Evolutionary conservation across 331 rosid genomes (phyloP), one percentile per base, ranked within the genome.

Genomic region (Spiraea crenata): DNA sequence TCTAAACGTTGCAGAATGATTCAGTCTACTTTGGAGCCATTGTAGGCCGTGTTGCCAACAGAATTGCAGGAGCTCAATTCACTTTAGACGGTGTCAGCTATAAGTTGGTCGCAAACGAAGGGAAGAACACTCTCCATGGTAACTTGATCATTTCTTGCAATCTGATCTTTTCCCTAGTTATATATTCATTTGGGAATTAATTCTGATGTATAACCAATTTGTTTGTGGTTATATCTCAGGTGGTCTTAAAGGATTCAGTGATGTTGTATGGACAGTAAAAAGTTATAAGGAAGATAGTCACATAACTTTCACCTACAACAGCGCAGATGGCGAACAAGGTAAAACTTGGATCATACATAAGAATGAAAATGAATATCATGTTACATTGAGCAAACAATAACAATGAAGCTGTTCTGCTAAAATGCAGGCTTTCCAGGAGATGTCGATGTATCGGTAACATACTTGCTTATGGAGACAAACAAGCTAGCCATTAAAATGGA

Each of bases 31-130:
- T 88, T 38, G 95, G 96, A 14, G 83, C 85, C 35, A 66, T 80
- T 51, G 83, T 90, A 65, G 95, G 96, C 10, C 84, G 96, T 5
- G 95, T 88, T 55, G 96, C 90, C 9, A 90, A 88, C 59, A 81
- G 96, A 55, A 84, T 90, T 52, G 92, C 86, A 71, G 77, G 81
- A 63, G 90, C 96, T 69, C 31, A 81, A 17, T 90, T 88, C 74
- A 75, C 69, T 58, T 65, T 88, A 75, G 67, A 84, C 51, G 92
- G 90, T 13, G 61, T 69, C 79, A 50, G 75, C 17, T 88, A 88
- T 74, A 76, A 82, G 50, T 74, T 90, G 72, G 74, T 71, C 40
- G 76, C 90, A 8, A 88, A 88, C 70, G 87, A 90, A 37, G 92
- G 92, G 11, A 77, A 79, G 2, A 90, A 90, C 80, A 65, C 80